These are phyloP conservation scores for Suhomyces bokatorum DNA, from an alignment of 1,139 yeast species.

Conservation along the genomic window DNA sequence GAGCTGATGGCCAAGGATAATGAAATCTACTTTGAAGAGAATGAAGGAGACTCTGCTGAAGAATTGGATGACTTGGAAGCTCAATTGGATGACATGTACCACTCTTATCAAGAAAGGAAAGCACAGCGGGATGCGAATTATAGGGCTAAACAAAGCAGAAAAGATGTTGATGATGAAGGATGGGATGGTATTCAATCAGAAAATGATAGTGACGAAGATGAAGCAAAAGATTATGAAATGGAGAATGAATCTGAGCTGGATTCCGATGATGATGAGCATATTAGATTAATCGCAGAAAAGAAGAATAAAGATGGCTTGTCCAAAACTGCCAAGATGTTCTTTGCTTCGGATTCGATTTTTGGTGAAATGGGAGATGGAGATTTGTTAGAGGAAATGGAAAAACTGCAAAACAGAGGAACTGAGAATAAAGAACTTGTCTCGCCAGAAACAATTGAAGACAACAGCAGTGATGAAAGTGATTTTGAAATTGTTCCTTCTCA, in stretches of 20 bases:
- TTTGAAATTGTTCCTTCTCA: constrained; percentile 24
- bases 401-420: neutral
- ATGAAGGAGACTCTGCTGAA: constrained; percentile 51
- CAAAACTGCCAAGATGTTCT: constrained; percentile 70
- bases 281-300: constrained; percentile 59
- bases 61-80: constrained; percentile 74
- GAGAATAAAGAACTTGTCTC: neutral
- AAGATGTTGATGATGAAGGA: constrained; percentile 73
- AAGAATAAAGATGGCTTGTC: constrained; percentile 57
- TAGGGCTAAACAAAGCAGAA: constrained; percentile 79
- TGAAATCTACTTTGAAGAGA: constrained; percentile 52
- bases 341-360: constrained; percentile 74
- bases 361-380: constrained; percentile 56
- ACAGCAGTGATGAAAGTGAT: constrained; percentile 17
- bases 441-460: constrained; percentile 13
- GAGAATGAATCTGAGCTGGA: constrained; percentile 48
- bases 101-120: constrained; percentile 66
- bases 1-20: constrained; percentile 56
- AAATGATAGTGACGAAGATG: constrained; percentile 40
- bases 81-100: constrained; percentile 81
- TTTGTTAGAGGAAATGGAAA: constrained; percentile 31
- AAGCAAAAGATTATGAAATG: constrained; percentile 47
- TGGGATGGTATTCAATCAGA: constrained; percentile 79
- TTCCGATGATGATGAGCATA: constrained; percentile 76
- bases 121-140: constrained; percentile 79